A percentile compares a stretch with the other conserved stretches of the same genome.
Conservation (phyloP, 2,329 filamentous ascomycete genomes). For the Xylariales sp. region DNA sequence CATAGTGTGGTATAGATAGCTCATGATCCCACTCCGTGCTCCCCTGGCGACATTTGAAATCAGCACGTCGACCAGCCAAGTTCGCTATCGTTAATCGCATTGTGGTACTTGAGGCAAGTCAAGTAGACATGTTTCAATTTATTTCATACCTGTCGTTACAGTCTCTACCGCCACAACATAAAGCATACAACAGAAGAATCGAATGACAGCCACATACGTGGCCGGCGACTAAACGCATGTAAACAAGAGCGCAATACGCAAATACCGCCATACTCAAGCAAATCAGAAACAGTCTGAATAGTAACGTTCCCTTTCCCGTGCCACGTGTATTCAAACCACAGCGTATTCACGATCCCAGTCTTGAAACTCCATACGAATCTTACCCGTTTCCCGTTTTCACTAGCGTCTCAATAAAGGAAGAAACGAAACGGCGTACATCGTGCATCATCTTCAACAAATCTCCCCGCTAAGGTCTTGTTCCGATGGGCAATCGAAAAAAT, state of each 20-base stretch:
- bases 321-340: constrained; percentile 16
- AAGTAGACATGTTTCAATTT: constrained; percentile 20
- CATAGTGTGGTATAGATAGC: constrained; percentile 1
- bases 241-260: constrained; percentile 16
- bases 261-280: constrained; percentile 7
- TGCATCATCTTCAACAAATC: neutral
- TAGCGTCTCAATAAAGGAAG: neutral
- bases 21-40: neutral
- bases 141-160: constrained; percentile 28
- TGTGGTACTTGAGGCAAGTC: neutral
- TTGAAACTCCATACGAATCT: constrained; percentile 16
- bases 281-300: constrained; percentile 1
- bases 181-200: constrained; percentile 18
- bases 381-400: constrained; percentile 1
- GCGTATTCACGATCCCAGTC: neutral
- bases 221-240: constrained; percentile 5
- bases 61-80: neutral
- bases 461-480: neutral
- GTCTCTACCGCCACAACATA: constrained; percentile 25
- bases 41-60: neutral
- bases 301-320: neutral
- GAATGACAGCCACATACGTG: neutral
- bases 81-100: neutral
- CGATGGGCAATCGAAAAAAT: neutral
- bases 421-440: neutral